Percentiles rank a stretch among this genome's conserved stretches.
Evolutionary conservation across 306 rosid species (phyloP).

Genomic region (Herpetospermum pedunculosum): DNA sequence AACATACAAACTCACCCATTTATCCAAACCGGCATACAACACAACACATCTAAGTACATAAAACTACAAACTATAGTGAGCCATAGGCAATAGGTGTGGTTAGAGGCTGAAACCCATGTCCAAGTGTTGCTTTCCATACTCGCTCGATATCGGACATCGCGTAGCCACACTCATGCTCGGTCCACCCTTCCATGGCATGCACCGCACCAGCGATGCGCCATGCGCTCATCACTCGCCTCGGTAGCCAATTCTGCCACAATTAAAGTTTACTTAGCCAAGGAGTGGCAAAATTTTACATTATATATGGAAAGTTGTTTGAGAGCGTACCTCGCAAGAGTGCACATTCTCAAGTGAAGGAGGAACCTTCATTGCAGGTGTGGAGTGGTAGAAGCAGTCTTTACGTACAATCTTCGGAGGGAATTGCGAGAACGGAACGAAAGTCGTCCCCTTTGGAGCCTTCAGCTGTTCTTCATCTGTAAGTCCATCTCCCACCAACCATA

Average conservation of each 20-base stretch:
- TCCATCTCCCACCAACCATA: conserved; percentile 69
- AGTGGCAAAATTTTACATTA: too few species aligned
- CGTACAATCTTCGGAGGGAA: conserved; percentile 56
- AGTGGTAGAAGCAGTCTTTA: conserved; percentile 51
- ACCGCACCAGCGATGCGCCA: conserved; percentile 67
- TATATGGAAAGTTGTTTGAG: neutral
- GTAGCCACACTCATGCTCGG: conserved; percentile 47
- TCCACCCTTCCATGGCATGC: conserved; percentile 65
- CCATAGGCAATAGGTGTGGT: neutral
- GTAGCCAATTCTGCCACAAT: conserved; percentile 40
- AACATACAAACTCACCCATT: neutral
- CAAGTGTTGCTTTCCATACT: conserved; percentile 56
- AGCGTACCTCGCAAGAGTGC: conserved; percentile 68
- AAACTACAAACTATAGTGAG: neutral
- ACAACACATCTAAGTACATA: neutral
- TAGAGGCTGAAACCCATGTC: conserved; percentile 57
- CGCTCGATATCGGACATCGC: conserved; percentile 29
- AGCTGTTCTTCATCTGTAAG: conserved; percentile 35
- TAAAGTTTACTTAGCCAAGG: neutral
- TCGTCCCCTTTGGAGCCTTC: conserved; percentile 58
- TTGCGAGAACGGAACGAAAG: conserved; percentile 61
- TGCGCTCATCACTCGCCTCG: conserved; percentile 77
- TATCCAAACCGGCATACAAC: neutral
- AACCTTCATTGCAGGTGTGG: conserved; percentile 62
- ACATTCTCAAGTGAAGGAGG: conserved; percentile 43